Evolutionary conservation across 2,329 filamentous ascomycete genomes (phyloP), one percentile per base, ranked within the genome.

Genomic region (Lasiodiplodia hormozganensis): DNA sequence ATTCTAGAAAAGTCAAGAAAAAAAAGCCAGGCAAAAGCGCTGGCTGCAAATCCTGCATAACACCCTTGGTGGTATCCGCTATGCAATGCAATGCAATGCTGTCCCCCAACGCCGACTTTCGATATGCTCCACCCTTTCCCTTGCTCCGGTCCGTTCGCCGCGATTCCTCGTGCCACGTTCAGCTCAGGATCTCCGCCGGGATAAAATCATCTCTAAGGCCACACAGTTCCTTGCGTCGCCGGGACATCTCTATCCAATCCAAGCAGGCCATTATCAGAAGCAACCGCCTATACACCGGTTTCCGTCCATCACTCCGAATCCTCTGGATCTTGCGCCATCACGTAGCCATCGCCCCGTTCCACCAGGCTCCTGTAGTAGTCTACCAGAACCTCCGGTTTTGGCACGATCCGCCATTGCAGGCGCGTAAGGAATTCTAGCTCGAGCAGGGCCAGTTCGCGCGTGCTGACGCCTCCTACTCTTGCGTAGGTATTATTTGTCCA

Each of bases 401-500:
- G 96, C 3, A 99, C 94, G 72, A 99, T 99, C 75, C 92, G 92
- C 95, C 96, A 99, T 76, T 97, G 93, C 34, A 99, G 91, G 65
- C 93, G 87, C 76, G 94, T 93, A 38, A 99, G 83, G 73, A 99
- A 97, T 75, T 99, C 96, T 36, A 99, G 85, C 79, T 99, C 96
- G 11, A 99, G 84, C 68, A 97, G 84, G 69, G 96, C 96, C 71
- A 99, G 83, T 80, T 99, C 96, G 60, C 91, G 89, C 47, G 97
- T 86, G 72, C 93, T 94, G 62, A 99, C 94, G 71, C 96, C 96
- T 5, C 96, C 96, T 0, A 99, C 94, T 67, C 93, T 87, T 47
- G 96, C 94, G 78, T 99, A 99, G 0, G 95, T 97, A 34, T 93
- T 93, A 80, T 99, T 99, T 71, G 97, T 98, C 94, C 96, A 97